phyloP scores from a whole-genome alignment of 2,329 filamentous ascomycete genomes.

The Chrysosphaeria jannelii region DNA sequence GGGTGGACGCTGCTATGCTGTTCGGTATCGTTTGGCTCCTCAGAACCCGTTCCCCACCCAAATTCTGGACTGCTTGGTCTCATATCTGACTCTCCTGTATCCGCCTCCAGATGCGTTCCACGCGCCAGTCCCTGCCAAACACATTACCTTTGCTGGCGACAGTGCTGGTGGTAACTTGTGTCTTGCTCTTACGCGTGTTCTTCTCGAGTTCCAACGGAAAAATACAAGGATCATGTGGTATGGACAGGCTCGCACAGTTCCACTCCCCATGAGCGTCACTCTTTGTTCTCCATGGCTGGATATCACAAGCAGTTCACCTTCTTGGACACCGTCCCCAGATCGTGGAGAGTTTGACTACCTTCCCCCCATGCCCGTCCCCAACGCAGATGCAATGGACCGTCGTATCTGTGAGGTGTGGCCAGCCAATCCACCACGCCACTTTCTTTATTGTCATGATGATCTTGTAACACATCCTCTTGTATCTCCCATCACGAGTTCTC shows the following conservation, averaged over 20 bases:
- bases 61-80: constrained; percentile 38
- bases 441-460: constrained; percentile 22
- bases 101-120: constrained; percentile 39
- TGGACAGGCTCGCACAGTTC: constrained; percentile 23
- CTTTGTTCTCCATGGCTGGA: constrained; percentile 42
- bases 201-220: constrained; percentile 28
- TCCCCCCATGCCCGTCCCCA: constrained; percentile 11
- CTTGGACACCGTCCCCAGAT: constrained; percentile 14
- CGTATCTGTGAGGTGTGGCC: constrained; percentile 26
- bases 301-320: constrained; percentile 30
- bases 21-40: constrained; percentile 46
- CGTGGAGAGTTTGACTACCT: constrained; percentile 29
- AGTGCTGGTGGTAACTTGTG: constrained; percentile 45
- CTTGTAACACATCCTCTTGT: constrained; percentile 35
- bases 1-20: constrained; percentile 35
- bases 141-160: constrained; percentile 46
- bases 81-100: constrained; percentile 43
- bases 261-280: constrained; percentile 34
- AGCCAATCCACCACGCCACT: constrained; percentile 17
- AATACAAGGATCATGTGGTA: constrained; percentile 24
- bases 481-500: constrained; percentile 22
- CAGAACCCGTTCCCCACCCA: constrained; percentile 47
- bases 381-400: constrained; percentile 6
- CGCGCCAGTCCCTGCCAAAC: constrained; percentile 25
- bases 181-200: constrained; percentile 33